Percentiles rank a stretch among this genome's conserved stretches.
These are phyloP conservation scores for Epichloe uncinata DNA, from an alignment of 2,329 filamentous ascomycete species.

Conservation along the genomic window DNA sequence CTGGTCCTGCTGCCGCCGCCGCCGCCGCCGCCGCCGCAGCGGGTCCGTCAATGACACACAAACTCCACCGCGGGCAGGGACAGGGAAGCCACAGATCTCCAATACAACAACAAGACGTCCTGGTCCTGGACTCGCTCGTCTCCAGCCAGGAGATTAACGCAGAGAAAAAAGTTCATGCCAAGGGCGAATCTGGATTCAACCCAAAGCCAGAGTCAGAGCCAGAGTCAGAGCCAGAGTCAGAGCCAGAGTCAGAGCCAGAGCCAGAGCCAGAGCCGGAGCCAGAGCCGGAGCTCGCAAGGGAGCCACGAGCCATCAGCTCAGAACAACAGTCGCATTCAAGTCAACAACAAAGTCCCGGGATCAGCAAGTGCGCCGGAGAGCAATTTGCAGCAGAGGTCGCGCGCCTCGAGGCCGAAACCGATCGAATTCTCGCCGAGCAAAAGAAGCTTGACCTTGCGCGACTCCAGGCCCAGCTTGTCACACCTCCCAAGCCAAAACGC, in stretches of 20 bases:
- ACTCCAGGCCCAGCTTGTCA: constrained; percentile 29
- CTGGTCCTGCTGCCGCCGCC: no score
- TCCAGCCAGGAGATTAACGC: no score
- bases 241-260: no score
- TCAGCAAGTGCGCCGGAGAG: neutral
- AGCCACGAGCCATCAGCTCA: neutral
- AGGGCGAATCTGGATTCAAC: neutral
- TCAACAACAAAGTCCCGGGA: neutral
- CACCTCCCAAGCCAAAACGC: constrained; percentile 18
- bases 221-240: no score
- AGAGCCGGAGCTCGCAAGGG: neutral
- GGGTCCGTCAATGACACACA: neutral
- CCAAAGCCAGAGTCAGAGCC: neutral
- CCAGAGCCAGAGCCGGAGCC: neutral
- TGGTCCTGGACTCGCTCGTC: neutral
- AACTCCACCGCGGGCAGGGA: neutral
- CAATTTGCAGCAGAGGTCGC: constrained; percentile 26
- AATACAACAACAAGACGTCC: neutral
- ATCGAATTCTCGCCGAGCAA: constrained; percentile 35
- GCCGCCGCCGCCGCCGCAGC: neutral
- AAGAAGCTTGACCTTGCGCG: constrained; percentile 34
- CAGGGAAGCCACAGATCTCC: neutral
- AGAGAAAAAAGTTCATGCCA: neutral
- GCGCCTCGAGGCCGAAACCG: constrained; percentile 32
- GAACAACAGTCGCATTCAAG: neutral